These are phyloP conservation scores for Anethum foeniculum DNA, from an alignment of 140 eudicot genomes.

Conservation along the genomic window DNA sequence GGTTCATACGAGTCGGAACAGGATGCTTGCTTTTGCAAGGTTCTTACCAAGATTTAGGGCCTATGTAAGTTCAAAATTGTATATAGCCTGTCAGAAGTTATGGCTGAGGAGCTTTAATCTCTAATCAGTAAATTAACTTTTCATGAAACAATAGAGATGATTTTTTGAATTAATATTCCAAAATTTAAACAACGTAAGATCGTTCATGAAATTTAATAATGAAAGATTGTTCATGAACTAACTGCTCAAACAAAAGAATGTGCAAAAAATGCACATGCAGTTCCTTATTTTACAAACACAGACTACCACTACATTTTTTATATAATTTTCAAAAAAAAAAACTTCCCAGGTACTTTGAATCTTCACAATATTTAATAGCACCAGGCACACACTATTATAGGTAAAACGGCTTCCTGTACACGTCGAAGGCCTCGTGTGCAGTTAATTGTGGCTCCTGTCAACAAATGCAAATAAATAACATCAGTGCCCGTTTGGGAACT, in stretches of 20 bases:
- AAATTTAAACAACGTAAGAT: background rate
- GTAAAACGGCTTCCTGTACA: constrained; percentile 68
- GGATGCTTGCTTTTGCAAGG: background rate
- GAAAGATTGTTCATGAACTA: background rate
- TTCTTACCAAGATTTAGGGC: background rate
- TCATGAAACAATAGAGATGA: background rate
- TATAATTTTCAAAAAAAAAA: background rate
- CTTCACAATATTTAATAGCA: background rate
- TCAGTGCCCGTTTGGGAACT: no score
- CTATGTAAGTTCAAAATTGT: background rate
- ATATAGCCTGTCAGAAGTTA: background rate
- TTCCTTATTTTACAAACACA: background rate
- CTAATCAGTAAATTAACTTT: background rate
- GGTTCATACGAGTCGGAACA: background rate
- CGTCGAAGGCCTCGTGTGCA: constrained; percentile 51
- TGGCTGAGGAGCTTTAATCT: background rate
- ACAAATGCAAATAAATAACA: constrained; percentile 5
- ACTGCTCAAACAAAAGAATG: background rate
- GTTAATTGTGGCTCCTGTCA: constrained; percentile 75
- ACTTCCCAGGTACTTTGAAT: background rate
- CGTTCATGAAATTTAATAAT: background rate
- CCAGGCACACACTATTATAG: constrained; percentile 25
- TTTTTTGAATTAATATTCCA: background rate
- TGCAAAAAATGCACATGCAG: background rate
- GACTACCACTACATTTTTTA: background rate